Evolutionary conservation across 192 early-diverging fungal species (phyloP).

Genomic region (Coemansia sp.): DNA sequence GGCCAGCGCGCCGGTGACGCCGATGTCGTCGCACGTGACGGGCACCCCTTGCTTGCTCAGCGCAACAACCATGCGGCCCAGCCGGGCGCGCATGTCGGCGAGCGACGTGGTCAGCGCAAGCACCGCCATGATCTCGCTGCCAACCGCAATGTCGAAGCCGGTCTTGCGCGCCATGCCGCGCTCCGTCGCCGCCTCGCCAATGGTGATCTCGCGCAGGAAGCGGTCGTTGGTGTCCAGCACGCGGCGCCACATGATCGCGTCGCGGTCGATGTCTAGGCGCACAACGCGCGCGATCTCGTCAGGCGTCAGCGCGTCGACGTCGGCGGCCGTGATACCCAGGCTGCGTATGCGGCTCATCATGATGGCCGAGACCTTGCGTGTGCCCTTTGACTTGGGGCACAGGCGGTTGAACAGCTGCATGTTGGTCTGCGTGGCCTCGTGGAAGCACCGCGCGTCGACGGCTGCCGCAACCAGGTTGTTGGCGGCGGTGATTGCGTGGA

Average conservation of each 20-base stretch:
- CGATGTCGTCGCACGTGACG: slow-evolving; percentile 94
- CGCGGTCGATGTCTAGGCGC: slow-evolving; percentile 92
- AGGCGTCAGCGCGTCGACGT: slow-evolving; percentile 74
- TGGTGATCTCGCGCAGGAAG: slow-evolving; percentile 86
- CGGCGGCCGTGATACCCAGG: slow-evolving; percentile 78
- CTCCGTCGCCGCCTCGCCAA: slow-evolving; percentile 87
- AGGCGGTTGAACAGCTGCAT: slow-evolving; percentile 84
- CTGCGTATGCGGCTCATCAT: slow-evolving; percentile 76
- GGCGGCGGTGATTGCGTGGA: slow-evolving; percentile 96
- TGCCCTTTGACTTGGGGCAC: slow-evolving; percentile 83
- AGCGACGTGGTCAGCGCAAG: slow-evolving; percentile 89
- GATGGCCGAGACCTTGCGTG: slow-evolving; percentile 75
- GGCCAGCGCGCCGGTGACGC: slow-evolving; percentile 90
- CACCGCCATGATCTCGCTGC: slow-evolving; percentile 97
- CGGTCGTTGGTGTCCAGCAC: slow-evolving; percentile 97
- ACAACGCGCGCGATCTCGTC: slow-evolving; percentile 81
- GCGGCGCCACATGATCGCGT: slow-evolving; percentile 94
- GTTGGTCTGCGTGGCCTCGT: slow-evolving; percentile 76
- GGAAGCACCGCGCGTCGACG: slow-evolving; percentile 97
- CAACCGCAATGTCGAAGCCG: slow-evolving; percentile 98
- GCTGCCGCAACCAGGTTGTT: slow-evolving; percentile 97
- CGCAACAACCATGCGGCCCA: slow-evolving; percentile 95
- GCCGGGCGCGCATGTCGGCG: slow-evolving; percentile 86
- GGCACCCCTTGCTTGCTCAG: slow-evolving; percentile 75
- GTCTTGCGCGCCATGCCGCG: slow-evolving; percentile 83